A percentile compares a stretch with the other conserved stretches of the same genome.
These are phyloP conservation scores for Rhodotorula babjevae DNA, from an alignment of 768 basidiomycete species.

Conservation along the genomic window DNA sequence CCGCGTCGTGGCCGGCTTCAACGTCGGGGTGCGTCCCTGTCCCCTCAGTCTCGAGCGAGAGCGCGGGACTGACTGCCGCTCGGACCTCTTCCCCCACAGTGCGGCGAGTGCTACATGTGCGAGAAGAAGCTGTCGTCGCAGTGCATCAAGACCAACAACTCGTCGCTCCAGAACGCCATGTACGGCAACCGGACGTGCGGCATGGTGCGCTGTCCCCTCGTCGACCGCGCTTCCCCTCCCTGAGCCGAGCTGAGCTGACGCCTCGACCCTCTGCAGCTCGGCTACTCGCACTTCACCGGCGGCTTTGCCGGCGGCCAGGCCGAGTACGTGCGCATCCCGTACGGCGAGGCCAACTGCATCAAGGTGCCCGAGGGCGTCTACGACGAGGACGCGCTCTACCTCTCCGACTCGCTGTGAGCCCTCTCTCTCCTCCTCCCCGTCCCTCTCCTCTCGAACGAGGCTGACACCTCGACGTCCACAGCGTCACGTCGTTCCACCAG, in stretches of 20 bases:
- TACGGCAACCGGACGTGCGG: slow-evolving; percentile 52
- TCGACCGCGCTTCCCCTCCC: slow-evolving; percentile 30
- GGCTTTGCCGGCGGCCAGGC: slow-evolving; percentile 61
- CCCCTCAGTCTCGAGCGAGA: too few relatives aligned
- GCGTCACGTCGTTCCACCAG: slow-evolving; percentile 62
- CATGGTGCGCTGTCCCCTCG: slow-evolving; percentile 64
- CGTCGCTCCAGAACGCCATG: slow-evolving; percentile 58
- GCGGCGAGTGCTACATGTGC: slow-evolving; percentile 55
- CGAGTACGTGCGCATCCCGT: slow-evolving; percentile 67
- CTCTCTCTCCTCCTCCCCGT: slow-evolving; percentile 48
- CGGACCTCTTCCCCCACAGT: not conserved
- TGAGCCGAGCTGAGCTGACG: not conserved
- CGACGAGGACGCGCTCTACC: slow-evolving; percentile 56
- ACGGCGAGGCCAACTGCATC: slow-evolving; percentile 66
- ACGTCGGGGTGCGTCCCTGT: slow-evolving; percentile 22
- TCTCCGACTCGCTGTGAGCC: slow-evolving; percentile 45
- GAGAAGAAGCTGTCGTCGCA: slow-evolving; percentile 66
- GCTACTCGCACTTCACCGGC: slow-evolving; percentile 46
- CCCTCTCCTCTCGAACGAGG: not conserved
- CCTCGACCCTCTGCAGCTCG: slow-evolving; percentile 29
- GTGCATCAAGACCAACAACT: slow-evolving; percentile 63
- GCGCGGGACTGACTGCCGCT: too few relatives aligned
- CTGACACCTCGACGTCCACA: slow-evolving; percentile 48
- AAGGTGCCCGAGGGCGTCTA: slow-evolving; percentile 63
- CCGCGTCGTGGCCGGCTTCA: slow-evolving; percentile 29